Evolutionary conservation across 2,329 filamentous ascomycete species (phyloP).

Genomic region (Penicillium sp.): DNA sequence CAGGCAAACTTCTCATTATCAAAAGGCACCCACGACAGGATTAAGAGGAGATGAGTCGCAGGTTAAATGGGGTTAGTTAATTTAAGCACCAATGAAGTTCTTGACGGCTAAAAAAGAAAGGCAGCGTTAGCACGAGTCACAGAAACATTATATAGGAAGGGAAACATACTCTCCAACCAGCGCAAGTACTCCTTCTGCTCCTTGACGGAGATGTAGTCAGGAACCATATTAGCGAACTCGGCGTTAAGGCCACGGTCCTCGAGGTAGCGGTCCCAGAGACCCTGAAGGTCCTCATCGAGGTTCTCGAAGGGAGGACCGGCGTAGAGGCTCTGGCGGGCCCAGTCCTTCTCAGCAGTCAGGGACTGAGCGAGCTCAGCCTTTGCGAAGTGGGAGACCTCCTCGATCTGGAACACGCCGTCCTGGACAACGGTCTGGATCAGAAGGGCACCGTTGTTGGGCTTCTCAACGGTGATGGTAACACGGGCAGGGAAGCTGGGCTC

Average conservation of each 20-base stretch:
- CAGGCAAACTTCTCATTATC: slow-evolving; percentile 3
- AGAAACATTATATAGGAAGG: background rate
- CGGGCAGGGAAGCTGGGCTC: slow-evolving; percentile 70
- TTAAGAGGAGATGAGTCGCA: slow-evolving; percentile 33
- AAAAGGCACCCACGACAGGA: slow-evolving; percentile 3
- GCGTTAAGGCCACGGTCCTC: slow-evolving; percentile 91
- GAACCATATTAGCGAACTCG: slow-evolving; percentile 82
- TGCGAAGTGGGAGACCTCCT: slow-evolving; percentile 86
- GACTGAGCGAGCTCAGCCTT: slow-evolving; percentile 75
- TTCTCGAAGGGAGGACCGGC: slow-evolving; percentile 89
- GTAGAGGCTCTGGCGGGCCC: slow-evolving; percentile 75
- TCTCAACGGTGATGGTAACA: slow-evolving; percentile 84
- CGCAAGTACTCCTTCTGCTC: slow-evolving; percentile 95
- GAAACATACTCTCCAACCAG: slow-evolving; percentile 71
- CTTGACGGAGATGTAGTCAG: slow-evolving; percentile 96
- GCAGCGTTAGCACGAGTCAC: slow-evolving; percentile 5
- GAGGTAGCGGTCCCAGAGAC: slow-evolving; percentile 87
- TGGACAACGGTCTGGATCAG: slow-evolving; percentile 83
- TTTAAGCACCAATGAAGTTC: slow-evolving; percentile 73
- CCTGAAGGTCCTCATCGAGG: slow-evolving; percentile 93
- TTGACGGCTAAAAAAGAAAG: slow-evolving; percentile 63
- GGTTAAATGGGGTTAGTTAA: slow-evolving; percentile 37
- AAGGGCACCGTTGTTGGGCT: slow-evolving; percentile 79
- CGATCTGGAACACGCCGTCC: slow-evolving; percentile 81
- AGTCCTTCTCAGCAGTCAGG: slow-evolving; percentile 71